Conservation (phyloP, 2,329 filamentous ascomycete genomes). For the Arthroderma sp. region DNA sequence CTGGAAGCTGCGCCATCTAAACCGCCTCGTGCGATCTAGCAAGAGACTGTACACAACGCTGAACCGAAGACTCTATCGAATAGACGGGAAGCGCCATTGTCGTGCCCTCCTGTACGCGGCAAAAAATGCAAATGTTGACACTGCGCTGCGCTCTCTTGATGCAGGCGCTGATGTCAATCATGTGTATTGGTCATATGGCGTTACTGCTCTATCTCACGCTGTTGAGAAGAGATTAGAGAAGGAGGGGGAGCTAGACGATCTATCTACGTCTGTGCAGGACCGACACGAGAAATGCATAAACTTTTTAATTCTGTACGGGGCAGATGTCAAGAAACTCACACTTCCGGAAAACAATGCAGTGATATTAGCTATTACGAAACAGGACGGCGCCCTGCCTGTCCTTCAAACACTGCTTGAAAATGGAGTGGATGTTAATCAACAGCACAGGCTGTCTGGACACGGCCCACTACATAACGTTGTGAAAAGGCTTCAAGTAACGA, state of each 20-base stretch:
- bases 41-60: background rate
- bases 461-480: background rate
- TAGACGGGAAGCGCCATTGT: background rate
- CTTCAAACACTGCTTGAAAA: background rate
- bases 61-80: background rate
- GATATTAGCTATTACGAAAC: background rate
- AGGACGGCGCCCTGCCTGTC: background rate
- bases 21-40: conserved; percentile 1
- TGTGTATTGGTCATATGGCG: too few species aligned
- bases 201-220: too few species aligned
- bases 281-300: too few species aligned
- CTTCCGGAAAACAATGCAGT: background rate
- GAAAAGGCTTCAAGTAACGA: background rate
- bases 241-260: too few species aligned
- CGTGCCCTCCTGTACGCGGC: background rate
- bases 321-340: too few species aligned
- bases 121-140: background rate
- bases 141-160: background rate
- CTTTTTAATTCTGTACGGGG: too few species aligned
- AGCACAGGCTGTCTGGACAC: background rate
- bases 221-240: too few species aligned
- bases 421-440: background rate
- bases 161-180: background rate
- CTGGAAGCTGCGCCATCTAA: background rate
- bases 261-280: too few species aligned